Base-by-base conservation (phyloP, 352 stramenopile genomes). In the Pythium coloratum region DNA sequence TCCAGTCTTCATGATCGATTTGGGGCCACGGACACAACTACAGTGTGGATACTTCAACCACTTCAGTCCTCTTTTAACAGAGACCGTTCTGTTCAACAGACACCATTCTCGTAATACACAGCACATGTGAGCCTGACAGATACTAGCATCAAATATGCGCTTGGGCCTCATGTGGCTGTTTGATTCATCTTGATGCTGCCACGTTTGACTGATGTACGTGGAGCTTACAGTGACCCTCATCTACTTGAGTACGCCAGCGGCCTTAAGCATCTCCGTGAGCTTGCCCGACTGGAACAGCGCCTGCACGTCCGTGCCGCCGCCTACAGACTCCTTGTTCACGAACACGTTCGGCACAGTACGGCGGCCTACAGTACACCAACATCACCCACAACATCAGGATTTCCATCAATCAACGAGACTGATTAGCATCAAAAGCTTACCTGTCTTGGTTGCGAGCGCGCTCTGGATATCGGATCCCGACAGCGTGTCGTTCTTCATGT, bases 321-420 rank as follows among this genome's bases (percentile, higher is more conserved):
- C 97, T 51, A 99, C 82, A 46, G 93, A 94, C 49, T 95, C 76
- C 64, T 94, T 94, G 61, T 93, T 93, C 50, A 99, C 85, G 77
- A 99, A 99, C 26, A 99, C 94, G 71, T 99, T 98, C 2, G 97
- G 96, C 47, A 99, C 96, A 6, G 93, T 98, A 54, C 84, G 78
- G 56, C 97, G 92, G 59, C 92, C 94, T 76, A 81, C 88, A 59
- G 24, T 44, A 36, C 4, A 42, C 36, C 7, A 42, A 42, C 36
- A 42, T 20, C 16, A 51, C 12, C 24, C 10, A 33, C 9, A 60
- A 8, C 16, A 60, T 50, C 44, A 50, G 16, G 40, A 50, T 26
- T 26, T 20, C 18, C 44, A 20, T 50, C 14, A 6, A 50, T 50
- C 36, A 42, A 13, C 13, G 14, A 16, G 3, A 28, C 3, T 7